Evolutionary conservation across 441 rosid species (phyloP).

Genomic region (Sinapis alba): DNA sequence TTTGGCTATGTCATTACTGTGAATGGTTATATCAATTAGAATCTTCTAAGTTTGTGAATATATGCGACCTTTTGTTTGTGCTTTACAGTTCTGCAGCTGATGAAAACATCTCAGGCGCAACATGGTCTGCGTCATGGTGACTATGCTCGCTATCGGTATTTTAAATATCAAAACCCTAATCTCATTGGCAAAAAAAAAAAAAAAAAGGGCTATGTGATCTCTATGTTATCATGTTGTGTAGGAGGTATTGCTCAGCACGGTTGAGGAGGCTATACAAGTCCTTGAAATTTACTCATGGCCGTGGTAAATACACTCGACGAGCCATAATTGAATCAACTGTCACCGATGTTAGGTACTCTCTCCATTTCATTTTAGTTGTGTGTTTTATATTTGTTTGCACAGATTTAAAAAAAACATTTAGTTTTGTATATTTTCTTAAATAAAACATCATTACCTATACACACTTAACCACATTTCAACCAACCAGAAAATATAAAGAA

Average conservation of each 20-base stretch:
- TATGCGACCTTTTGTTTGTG: constrained; percentile 7
- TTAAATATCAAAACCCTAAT: not conserved
- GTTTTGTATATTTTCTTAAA: too few species aligned
- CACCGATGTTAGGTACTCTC: constrained; percentile 85
- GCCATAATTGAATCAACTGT: constrained; percentile 76
- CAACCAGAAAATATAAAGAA: too few species aligned
- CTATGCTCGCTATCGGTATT: constrained; percentile 85
- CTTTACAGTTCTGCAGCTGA: constrained; percentile 76
- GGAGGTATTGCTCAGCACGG: constrained; percentile 98
- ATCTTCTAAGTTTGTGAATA: not conserved
- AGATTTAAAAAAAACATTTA: too few species aligned
- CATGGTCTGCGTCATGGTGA: constrained; percentile 97
- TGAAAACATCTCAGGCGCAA: constrained; percentile 93
- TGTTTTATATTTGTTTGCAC: too few species aligned
- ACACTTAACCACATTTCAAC: too few species aligned
- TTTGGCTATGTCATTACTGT: not conserved
- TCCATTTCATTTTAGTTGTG: not conserved
- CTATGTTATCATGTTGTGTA: too few species aligned
- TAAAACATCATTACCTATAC: too few species aligned
- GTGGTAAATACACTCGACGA: constrained; percentile 77
- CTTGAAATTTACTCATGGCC: constrained; percentile 93
- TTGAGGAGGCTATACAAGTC: constrained; percentile 95
- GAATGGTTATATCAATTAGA: too few species aligned
- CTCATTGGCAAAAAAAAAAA: constrained; percentile 1
- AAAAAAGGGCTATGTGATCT: too few species aligned